A percentile compares a stretch with the other conserved stretches of the same genome.
These are phyloP conservation scores for Boeremia lycopersici DNA, from an alignment of 2,329 filamentous ascomycete species.

Conservation along the genomic window DNA sequence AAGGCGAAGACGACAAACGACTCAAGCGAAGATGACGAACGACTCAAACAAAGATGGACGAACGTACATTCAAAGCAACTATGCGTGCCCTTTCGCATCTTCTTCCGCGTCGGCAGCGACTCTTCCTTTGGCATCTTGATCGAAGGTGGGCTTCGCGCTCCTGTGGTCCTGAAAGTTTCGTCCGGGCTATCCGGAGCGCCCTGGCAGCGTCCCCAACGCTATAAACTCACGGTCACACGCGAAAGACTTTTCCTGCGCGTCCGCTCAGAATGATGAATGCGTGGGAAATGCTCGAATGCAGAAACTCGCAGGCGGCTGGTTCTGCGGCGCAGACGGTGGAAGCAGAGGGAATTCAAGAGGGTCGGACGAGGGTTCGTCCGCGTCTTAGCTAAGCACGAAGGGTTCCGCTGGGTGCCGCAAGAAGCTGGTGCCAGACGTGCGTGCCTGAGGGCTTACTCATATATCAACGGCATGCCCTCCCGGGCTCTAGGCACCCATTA, in stretches of 20 bases:
- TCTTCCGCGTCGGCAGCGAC: slow-evolving; percentile 45
- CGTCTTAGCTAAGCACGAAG: slow-evolving; percentile 9
- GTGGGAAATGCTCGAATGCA: not conserved
- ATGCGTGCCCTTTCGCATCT: slow-evolving; percentile 53
- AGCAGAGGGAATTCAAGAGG: slow-evolving; percentile 12
- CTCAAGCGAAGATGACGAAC: slow-evolving; percentile 7
- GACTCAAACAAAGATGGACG: slow-evolving; percentile 8
- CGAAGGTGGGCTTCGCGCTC: slow-evolving; percentile 8
- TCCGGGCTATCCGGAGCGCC: slow-evolving; percentile 20
- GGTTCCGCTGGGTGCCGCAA: not conserved
- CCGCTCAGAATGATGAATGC: not conserved
- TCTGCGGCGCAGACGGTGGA: slow-evolving; percentile 9
- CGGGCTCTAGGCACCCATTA: slow-evolving; percentile 7
- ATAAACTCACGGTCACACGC: slow-evolving; percentile 3
- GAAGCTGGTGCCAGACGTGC: slow-evolving; percentile 3
- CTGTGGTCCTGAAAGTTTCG: slow-evolving; percentile 24
- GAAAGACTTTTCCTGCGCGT: not conserved
- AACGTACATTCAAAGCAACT: slow-evolving; percentile 54
- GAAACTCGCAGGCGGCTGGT: not conserved
- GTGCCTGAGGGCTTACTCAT: slow-evolving; percentile 8
- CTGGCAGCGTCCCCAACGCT: slow-evolving; percentile 1
- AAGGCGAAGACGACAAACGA: slow-evolving; percentile 7
- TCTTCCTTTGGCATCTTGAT: slow-evolving; percentile 46
- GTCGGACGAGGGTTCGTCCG: slow-evolving; percentile 16
- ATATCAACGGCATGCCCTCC: slow-evolving; percentile 1